These are phyloP conservation scores for Nepenthes alata DNA, from an alignment of 179 eudicot genomes.

Conservation along the genomic window DNA sequence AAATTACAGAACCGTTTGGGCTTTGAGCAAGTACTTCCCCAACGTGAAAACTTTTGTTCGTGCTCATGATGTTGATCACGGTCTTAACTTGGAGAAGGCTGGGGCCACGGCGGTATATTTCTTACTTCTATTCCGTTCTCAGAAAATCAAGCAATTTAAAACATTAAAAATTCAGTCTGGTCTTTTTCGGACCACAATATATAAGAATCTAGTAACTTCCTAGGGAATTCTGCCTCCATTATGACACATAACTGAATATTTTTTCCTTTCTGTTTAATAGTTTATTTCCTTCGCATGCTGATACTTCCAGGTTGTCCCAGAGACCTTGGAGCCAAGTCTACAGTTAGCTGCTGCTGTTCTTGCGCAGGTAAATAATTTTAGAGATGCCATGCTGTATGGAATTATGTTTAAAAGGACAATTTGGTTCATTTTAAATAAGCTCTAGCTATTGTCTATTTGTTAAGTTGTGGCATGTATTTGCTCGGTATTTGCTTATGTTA, in stretches of 20 bases:
- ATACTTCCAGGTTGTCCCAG: conserved; percentile 80
- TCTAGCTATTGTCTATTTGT: too few relatives aligned
- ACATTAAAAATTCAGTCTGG: not conserved
- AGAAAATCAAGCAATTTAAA: too few relatives aligned
- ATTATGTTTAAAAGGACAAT: conserved; percentile 1
- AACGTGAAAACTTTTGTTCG: conserved; percentile 97
- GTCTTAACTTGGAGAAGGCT: conserved; percentile 95
- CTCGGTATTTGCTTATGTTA: too few relatives aligned
- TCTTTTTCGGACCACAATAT: not conserved
- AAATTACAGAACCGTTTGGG: conserved; percentile 98
- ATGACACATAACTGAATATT: not conserved
- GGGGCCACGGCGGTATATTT: conserved; percentile 90
- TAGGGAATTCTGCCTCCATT: not conserved
- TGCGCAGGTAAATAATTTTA: conserved; percentile 60
- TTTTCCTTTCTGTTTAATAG: not conserved
- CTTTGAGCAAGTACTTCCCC: conserved; percentile 86
- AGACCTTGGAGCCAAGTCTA: conserved; percentile 97
- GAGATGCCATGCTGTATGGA: too few relatives aligned
- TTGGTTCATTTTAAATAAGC: too few relatives aligned
- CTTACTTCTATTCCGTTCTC: not conserved
- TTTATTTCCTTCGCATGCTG: not conserved
- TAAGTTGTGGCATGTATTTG: too few relatives aligned
- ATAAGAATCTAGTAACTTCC: too few relatives aligned
- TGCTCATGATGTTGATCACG: conserved; percentile 98
- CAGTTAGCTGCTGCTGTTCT: conserved; percentile 99